These are phyloP conservation scores for Inga leiocalycina DNA, from an alignment of 306 rosid species.

Conservation along the genomic window DNA sequence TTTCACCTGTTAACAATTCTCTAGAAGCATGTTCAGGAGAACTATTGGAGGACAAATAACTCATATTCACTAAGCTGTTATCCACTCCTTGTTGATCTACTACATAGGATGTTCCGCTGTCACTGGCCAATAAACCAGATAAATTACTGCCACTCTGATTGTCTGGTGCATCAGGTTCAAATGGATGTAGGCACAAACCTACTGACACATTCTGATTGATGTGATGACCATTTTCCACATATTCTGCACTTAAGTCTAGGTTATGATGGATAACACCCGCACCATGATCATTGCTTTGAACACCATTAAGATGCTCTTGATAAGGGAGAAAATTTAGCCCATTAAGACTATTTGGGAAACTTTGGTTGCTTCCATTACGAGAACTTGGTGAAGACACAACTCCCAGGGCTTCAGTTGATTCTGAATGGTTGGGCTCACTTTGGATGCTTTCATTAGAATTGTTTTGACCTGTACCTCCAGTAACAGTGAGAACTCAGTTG, in stretches of 20 bases:
- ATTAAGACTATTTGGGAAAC: not conserved
- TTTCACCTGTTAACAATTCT: constrained; percentile 27
- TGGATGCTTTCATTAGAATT: not conserved
- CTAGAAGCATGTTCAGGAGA: constrained; percentile 14
- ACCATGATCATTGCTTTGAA: constrained; percentile 1
- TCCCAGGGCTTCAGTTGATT: not conserved
- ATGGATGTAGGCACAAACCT: not conserved
- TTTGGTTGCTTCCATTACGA: not conserved
- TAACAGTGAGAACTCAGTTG: not conserved
- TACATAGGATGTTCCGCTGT: not conserved
- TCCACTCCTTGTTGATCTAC: constrained; percentile 15
- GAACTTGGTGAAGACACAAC: not conserved
- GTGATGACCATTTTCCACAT: not conserved
- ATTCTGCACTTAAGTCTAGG: constrained; percentile 1
- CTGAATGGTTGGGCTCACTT: not conserved
- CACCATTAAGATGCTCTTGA: not conserved
- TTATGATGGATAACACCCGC: not conserved
- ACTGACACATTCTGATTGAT: not conserved
- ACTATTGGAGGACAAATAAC: constrained; percentile 3
- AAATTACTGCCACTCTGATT: not conserved
- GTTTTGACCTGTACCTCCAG: constrained; percentile 4
- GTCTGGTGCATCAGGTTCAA: constrained; percentile 6
- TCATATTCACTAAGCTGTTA: not conserved
- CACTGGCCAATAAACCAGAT: not conserved
- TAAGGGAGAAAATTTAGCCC: not conserved